Conservation (phyloP, 345 rosid species). For the Bruguiera gymnorhiza region DNA sequence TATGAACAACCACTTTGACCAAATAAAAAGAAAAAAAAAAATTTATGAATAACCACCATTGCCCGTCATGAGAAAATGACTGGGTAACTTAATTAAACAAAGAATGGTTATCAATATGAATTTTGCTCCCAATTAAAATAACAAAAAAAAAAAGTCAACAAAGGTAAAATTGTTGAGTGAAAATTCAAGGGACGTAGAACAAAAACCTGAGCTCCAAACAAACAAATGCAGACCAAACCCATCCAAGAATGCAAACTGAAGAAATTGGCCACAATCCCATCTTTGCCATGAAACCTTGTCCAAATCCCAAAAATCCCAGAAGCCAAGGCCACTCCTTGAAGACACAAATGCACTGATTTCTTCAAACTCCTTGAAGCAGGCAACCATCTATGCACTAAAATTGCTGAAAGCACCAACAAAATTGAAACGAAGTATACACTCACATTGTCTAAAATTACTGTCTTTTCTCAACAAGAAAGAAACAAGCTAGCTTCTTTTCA, state of each 20-base stretch:
- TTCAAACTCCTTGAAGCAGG: slow-evolving; percentile 80
- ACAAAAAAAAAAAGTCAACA: neutral
- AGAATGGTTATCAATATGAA: too few relatives aligned
- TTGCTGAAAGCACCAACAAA: slow-evolving; percentile 45
- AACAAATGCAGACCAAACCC: slow-evolving; percentile 78
- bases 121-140: neutral
- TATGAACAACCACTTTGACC: too few relatives aligned
- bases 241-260: slow-evolving; percentile 96
- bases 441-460: neutral
- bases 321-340: slow-evolving; percentile 84
- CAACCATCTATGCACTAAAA: slow-evolving; percentile 83
- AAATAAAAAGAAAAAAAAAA: too few relatives aligned
- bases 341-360: slow-evolving; percentile 82
- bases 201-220: slow-evolving; percentile 82
- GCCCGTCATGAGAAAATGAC: too few relatives aligned
- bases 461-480: neutral
- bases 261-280: slow-evolving; percentile 76
- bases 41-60: too few relatives aligned
- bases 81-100: too few relatives aligned
- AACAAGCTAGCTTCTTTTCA: too few relatives aligned
- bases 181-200: neutral
- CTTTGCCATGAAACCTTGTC: slow-evolving; percentile 65
- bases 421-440: slow-evolving; percentile 2
- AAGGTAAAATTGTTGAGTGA: neutral
- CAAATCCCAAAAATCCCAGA: slow-evolving; percentile 84